A percentile compares a stretch with the other conserved stretches of the same genome.
Evolutionary conservation across 2,329 filamentous ascomycete genomes (phyloP).

Genomic region (Pseudocercospora pini-densiflorae): DNA sequence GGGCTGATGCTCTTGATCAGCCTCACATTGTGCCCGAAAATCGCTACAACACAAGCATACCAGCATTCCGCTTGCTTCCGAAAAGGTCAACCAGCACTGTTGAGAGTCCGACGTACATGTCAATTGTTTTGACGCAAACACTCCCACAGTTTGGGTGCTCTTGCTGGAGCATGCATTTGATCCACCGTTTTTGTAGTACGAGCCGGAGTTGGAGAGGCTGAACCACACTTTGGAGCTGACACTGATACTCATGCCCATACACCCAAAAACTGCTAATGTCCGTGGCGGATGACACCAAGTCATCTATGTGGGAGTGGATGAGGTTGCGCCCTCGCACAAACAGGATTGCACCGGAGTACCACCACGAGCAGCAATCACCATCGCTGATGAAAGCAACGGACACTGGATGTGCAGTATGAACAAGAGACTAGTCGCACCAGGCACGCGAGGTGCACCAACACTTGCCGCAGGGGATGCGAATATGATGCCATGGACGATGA

Average conservation of each 20-base stretch:
- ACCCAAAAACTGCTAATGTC: not conserved
- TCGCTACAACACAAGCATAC: not conserved
- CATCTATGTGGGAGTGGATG: not conserved
- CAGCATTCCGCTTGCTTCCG: not conserved
- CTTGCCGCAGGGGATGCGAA: not conserved
- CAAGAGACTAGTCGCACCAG: not conserved
- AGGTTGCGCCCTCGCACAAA: not conserved
- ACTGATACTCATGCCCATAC: not conserved
- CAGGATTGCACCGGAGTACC: not conserved
- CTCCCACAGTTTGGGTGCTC: not conserved
- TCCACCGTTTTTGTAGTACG: not conserved
- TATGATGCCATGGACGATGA: not conserved
- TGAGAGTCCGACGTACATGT: not conserved
- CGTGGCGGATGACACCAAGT: not conserved
- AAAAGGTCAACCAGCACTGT: not conserved
- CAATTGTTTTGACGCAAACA: not conserved
- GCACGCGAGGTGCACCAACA: not conserved
- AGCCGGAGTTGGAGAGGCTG: not conserved
- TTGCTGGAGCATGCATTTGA: not conserved
- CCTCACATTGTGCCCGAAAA: not conserved
- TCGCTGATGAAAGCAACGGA: not conserved
- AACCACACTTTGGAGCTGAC: not conserved
- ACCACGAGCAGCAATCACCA: not conserved
- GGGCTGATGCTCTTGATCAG: not conserved
- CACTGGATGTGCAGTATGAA: not conserved